Percentiles rank a stretch among this genome's conserved stretches.
Evolutionary conservation across 75 land plant species (phyloP).

Genomic region (Adiantum capillusveneris): DNA sequence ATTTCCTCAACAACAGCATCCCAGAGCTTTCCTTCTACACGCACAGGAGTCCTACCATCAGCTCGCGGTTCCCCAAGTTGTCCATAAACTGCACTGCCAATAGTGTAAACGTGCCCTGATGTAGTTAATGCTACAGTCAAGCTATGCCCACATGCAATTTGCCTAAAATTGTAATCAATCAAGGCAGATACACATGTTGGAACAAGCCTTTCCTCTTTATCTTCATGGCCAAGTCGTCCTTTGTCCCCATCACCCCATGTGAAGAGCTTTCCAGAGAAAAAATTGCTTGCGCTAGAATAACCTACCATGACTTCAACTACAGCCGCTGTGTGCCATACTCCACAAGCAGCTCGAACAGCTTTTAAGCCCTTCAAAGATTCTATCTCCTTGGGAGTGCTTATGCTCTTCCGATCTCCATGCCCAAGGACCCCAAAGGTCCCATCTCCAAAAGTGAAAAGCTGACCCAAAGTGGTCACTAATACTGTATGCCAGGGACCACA

Average conservation of each 20-base stretch:
- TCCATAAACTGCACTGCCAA: slow-evolving; percentile 60
- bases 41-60: slow-evolving; percentile 50
- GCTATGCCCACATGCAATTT: slow-evolving; percentile 59
- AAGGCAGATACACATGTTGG: slow-evolving; percentile 63
- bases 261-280: slow-evolving; percentile 51
- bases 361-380: slow-evolving; percentile 52
- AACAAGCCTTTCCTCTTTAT: slow-evolving; percentile 46
- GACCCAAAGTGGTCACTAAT: slow-evolving; percentile 45
- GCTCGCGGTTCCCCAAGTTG: slow-evolving; percentile 52
- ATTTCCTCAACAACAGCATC: slow-evolving; percentile 41
- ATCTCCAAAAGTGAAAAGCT: slow-evolving; percentile 63
- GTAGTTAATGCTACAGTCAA: slow-evolving; percentile 54
- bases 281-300: slow-evolving; percentile 31
- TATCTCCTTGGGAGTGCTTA: slow-evolving; percentile 42
- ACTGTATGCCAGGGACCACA: slow-evolving; percentile 73
- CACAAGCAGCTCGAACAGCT: slow-evolving; percentile 56
- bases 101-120: slow-evolving; percentile 48
- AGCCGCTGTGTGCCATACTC: slow-evolving; percentile 68
- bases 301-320: slow-evolving; percentile 54
- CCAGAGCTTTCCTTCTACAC: slow-evolving; percentile 42
- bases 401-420: slow-evolving; percentile 46
- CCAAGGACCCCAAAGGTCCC: slow-evolving; percentile 69
- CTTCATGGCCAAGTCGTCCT: slow-evolving; percentile 64
- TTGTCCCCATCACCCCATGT: slow-evolving; percentile 80
- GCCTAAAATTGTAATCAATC: slow-evolving; percentile 51